These are phyloP conservation scores for Myxozyma lipomycoides DNA, from an alignment of 805 yeast species.

Conservation along the genomic window DNA sequence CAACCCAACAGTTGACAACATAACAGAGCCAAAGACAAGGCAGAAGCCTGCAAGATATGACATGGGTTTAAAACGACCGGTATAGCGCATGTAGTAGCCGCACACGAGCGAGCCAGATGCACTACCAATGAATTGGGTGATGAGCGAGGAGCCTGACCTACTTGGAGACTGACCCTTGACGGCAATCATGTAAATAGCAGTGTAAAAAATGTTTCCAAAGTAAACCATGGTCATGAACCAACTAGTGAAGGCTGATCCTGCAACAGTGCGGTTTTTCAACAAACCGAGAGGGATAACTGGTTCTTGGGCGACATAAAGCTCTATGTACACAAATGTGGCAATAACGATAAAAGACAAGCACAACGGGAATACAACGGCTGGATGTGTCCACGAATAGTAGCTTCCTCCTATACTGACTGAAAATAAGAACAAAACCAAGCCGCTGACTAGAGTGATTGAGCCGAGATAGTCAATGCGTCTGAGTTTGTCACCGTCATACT, in stretches of 20 bases:
- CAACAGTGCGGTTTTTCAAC: constrained; percentile 54
- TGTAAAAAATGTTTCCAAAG: constrained; percentile 59
- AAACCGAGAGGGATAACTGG: constrained; percentile 65
- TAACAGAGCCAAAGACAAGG: constrained; percentile 46
- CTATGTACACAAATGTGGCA: constrained; percentile 49
- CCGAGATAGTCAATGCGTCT: constrained; percentile 65
- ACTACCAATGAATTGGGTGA: constrained; percentile 60
- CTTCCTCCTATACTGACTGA: constrained; percentile 66
- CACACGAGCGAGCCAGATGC: constrained; percentile 62
- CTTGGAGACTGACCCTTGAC: constrained; percentile 52
- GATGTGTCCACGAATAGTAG: constrained; percentile 47
- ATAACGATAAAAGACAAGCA: constrained; percentile 36
- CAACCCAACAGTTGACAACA: constrained; percentile 33
- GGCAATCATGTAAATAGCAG: constrained; percentile 62
- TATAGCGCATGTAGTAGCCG: constrained; percentile 61
- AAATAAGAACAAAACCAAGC: constrained; percentile 54
- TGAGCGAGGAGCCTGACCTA: constrained; percentile 50
- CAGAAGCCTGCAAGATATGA: constrained; percentile 44
- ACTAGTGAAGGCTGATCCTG: constrained; percentile 61
- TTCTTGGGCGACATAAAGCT: constrained; percentile 49
- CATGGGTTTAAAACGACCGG: constrained; percentile 60
- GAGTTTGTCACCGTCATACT: constrained; percentile 45
- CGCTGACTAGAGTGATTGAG: constrained; percentile 52
- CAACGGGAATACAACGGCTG: constrained; percentile 40
- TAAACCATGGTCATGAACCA: constrained; percentile 69